Base-by-base conservation (phyloP, 2,329 filamentous ascomycete genomes). In the Epichloe gansuensis region DNA sequence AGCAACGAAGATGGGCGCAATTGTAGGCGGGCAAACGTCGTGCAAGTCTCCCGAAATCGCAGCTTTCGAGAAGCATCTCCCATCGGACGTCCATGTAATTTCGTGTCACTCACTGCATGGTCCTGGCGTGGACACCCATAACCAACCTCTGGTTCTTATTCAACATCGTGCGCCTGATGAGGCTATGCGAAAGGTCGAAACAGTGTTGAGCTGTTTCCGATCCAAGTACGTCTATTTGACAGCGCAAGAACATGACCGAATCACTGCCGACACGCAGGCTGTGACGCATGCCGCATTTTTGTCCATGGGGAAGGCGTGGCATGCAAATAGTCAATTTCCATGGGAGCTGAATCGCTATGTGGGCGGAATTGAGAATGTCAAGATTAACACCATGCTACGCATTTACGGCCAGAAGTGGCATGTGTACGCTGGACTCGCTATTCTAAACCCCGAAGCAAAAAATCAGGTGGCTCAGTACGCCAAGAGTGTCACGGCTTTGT, bases 341-440 rank as follows among this genome's bases (percentile, higher is more conserved):
- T 98, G 93, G 93, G 91, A 97, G 62, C 82, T 91, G 46, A 82
- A 84, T n/a, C 89, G 93, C 56, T 98, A 97, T 68, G 82, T 96
- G 4, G 93, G 93, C 53, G 94, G 93, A 50, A 95, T 98, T 62
- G 93, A 98, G 69, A 98, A 98, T 67, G 91, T 97, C 61, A 98
- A 98, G 73, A 95, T 97, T 73, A 98, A 98, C 71, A 83, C 97
- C 59, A 97, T 89, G 59, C 74, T 98, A 58, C 89, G 93, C 60
- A 97, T 98, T 71, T 98, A 97, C 73, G 84, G 85, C 54, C 95
- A 96, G 69, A 98, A 97, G 69, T 98, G 94, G 94, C 94, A 98
- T 72, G 93, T 98, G 53, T 98, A 98, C 68, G 93, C 93, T 21
- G 93, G 93, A 0, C 83, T 98, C 8, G 93, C 94, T 11, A 98